Base-by-base conservation (phyloP, 2,329 filamentous ascomycete species). In the Aureobasidium subglaciale region DNA sequence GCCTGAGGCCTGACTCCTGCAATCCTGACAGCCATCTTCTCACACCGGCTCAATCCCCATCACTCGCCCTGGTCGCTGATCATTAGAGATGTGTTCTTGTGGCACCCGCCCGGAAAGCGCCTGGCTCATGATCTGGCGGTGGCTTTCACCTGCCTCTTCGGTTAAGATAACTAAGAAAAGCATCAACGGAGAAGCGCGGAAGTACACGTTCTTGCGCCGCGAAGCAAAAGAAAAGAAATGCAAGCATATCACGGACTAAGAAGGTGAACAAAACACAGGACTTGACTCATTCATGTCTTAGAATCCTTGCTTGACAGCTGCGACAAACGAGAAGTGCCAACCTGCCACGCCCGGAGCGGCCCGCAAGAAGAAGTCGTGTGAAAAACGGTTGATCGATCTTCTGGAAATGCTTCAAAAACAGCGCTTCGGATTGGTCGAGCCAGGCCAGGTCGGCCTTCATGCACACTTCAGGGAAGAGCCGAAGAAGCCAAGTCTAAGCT, bases 291-390 rank as follows among this genome's bases (percentile, higher is more conserved):
- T 24, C 48, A n/a, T 35, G 48, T 52, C 48, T 52, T 24, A 52
- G 35, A 20, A 52, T 52, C 35, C 35, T 9, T 40, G 50, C 38
- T 54, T 54, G 50, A 54, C 50, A 42, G 38, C 54, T 42, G 41
- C 20, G 42, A 49, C 34, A 56, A 41, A 57, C 50, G 48, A 40
- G 18, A 48, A 40, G 30, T 57, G 56, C 46, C 56, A 55, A 56
- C 41, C 58, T 55, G 50, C 58, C 58, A 58, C 22, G 30, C 53
- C 42, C 58, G 53, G 56, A 54, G 45, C 58, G 58, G 54, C 43
- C 58, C 58, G 56, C 56, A 54, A 42, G 38, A 41, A 52, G 25
- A 54, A 29, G 30, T 50, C 41, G 46, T 48, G 18, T 45, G 27
- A 50, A 49, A 41, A 56, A 50, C 45, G 55, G 55, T 56, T 46